phyloP scores from a whole-genome alignment of 805 yeast species.

The Dipodascopsis uninucleata region DNA sequence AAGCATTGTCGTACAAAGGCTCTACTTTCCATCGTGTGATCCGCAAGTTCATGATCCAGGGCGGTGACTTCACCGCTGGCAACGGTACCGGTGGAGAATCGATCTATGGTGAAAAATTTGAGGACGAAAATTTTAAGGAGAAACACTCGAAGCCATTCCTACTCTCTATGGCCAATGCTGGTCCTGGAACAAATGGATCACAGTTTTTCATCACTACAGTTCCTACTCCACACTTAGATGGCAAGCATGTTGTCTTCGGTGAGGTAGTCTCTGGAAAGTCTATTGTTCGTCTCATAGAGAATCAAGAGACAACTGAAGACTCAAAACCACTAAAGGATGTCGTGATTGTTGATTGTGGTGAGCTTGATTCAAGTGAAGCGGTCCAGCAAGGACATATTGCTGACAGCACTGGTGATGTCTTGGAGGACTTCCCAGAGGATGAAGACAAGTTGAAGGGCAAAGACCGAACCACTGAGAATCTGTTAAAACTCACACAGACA shows the following conservation, averaged over 20 bases:
- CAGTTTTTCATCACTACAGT: slow-evolving; percentile 93
- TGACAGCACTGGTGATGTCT: slow-evolving; percentile 80
- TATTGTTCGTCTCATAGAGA: slow-evolving; percentile 61
- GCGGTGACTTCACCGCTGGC: slow-evolving; percentile 71
- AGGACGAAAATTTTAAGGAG: slow-evolving; percentile 74
- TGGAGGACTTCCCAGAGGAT: slow-evolving; percentile 70
- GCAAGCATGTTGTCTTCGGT: slow-evolving; percentile 96
- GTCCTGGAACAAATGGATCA: slow-evolving; percentile 92
- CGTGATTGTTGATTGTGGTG: slow-evolving; percentile 73
- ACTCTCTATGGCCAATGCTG: slow-evolving; percentile 95
- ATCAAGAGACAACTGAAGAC: slow-evolving; percentile 54
- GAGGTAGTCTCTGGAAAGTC: slow-evolving; percentile 51
- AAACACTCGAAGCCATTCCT: slow-evolving; percentile 82
- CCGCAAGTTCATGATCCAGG: slow-evolving; percentile 77
- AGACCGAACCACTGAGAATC: slow-evolving; percentile 51
- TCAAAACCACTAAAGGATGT: slow-evolving; percentile 75
- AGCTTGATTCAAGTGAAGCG: slow-evolving; percentile 56
- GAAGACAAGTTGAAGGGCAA: slow-evolving; percentile 58
- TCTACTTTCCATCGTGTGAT: slow-evolving; percentile 88
- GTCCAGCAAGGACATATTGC: slow-evolving; percentile 34
- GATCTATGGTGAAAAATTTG: slow-evolving; percentile 79
- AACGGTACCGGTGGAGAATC: slow-evolving; percentile 70
- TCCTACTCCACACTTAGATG: slow-evolving; percentile 90
- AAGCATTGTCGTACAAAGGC: slow-evolving; percentile 61
- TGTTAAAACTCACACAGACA: slow-evolving; percentile 58